Conservation (phyloP, 176 grass and related monocot species). For the Chloris gayana region DNA sequence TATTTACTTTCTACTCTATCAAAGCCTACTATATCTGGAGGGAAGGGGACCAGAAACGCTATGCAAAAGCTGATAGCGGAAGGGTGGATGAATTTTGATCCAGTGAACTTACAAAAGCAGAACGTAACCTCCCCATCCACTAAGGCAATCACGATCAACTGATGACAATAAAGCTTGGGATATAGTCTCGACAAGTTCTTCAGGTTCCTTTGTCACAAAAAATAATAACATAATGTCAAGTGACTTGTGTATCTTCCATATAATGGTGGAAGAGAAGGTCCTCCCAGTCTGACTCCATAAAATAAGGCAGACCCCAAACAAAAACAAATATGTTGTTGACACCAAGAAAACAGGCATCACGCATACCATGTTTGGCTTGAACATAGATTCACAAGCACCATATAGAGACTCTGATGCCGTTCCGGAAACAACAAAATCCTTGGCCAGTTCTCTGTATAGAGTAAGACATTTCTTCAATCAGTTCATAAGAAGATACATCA, state of each 20-base stretch:
- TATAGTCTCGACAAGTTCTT: constrained; percentile 94
- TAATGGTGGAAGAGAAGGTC: not conserved
- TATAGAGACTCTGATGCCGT: constrained; percentile 92
- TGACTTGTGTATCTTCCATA: not conserved
- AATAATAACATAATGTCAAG: constrained; percentile 14
- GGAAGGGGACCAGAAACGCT: too few species aligned
- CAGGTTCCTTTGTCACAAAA: constrained; percentile 69
- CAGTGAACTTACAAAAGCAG: constrained; percentile 80
- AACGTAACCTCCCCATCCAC: constrained; percentile 94
- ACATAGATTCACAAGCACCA: constrained; percentile 99
- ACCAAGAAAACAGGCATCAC: not conserved
- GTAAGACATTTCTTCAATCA: constrained; percentile 26
- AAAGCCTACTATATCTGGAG: not conserved
- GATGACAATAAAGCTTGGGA: constrained; percentile 90
- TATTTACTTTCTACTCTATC: not conserved
- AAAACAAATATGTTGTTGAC: not conserved
- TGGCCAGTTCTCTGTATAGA: constrained; percentile 85
- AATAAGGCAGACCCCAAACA: not conserved
- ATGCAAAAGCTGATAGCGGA: not conserved
- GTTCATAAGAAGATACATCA: not conserved
- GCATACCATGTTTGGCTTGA: constrained; percentile 96
- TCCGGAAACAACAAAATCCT: constrained; percentile 99
- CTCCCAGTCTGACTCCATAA: not conserved
- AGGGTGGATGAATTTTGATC: not conserved
- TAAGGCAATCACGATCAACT: constrained; percentile 91